Evolutionary conservation across 306 rosid genomes (phyloP).

Genomic region (Datisca glomerata): DNA sequence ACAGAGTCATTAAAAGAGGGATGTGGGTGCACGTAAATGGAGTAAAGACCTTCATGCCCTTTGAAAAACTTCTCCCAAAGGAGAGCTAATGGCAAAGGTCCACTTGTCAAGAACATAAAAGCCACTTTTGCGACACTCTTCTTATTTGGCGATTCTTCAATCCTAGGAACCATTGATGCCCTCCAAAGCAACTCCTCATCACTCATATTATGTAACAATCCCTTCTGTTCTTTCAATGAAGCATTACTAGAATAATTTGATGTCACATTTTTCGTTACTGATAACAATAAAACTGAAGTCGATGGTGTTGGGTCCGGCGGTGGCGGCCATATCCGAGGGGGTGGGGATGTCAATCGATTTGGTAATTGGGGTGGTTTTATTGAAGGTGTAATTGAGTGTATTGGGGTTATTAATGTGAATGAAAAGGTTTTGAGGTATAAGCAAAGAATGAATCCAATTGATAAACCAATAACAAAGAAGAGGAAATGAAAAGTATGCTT

Average conservation of each 20-base stretch:
- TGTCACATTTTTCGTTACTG: no score
- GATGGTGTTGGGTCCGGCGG: no score
- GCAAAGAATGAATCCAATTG: conserved; percentile 20
- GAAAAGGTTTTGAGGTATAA: conserved; percentile 16
- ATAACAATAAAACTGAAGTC: no score
- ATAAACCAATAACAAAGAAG: conserved; percentile 27
- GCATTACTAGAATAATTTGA: no score
- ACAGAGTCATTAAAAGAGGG: conserved; percentile 32
- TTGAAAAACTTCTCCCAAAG: conserved; percentile 43
- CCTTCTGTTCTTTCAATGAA: no score
- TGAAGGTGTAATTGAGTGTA: no score
- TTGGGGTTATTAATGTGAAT: conserved; percentile 1
- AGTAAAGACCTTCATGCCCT: conserved; percentile 27
- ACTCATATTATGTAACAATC: no score
- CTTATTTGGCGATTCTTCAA: background rate
- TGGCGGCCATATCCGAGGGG: no score
- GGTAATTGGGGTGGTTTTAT: no score
- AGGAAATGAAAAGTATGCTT: conserved; percentile 11
- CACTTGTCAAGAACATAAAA: conserved; percentile 49
- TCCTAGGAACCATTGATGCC: conserved; percentile 20
- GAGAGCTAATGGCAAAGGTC: conserved; percentile 29
- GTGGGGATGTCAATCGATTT: no score
- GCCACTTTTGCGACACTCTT: conserved; percentile 32
- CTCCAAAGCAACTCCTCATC: conserved; percentile 36
- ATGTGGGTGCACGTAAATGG: conserved; percentile 38